Evolutionary conservation across 495 filamentous ascomycete species (phyloP).

Genomic region (Penicillium desertorum): DNA sequence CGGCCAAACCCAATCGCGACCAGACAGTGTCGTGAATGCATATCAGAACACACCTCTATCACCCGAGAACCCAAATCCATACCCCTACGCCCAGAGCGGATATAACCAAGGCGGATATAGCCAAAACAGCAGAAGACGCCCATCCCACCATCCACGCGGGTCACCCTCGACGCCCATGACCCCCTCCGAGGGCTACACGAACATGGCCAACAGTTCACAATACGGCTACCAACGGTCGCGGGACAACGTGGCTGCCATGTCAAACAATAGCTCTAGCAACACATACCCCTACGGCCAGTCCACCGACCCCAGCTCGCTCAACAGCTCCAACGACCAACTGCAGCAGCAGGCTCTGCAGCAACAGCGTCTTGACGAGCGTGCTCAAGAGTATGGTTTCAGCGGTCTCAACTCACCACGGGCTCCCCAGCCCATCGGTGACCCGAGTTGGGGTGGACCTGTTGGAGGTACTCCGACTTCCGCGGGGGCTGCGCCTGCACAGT

Average conservation of each 20-base stretch:
- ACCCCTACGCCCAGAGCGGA: conserved; percentile 37
- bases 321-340: conserved; percentile 80
- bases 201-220: conserved; percentile 32
- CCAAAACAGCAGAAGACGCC: conserved; percentile 28
- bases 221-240: conserved; percentile 73
- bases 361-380: conserved; percentile 46
- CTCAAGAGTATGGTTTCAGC: conserved; percentile 57
- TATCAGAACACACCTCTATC: conserved; percentile 38
- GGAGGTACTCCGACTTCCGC: conserved; percentile 28
- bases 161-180: background rate
- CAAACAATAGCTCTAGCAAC: conserved; percentile 62
- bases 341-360: conserved; percentile 50
- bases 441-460: conserved; percentile 27
- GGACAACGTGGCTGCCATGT: conserved; percentile 75
- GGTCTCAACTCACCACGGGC: conserved; percentile 42
- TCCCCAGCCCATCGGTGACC: conserved; percentile 17
- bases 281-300: conserved; percentile 73
- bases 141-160: conserved; percentile 42
- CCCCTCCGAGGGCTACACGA: conserved; percentile 19
- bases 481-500: background rate
- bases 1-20: conserved; percentile 47
- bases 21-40: conserved; percentile 57
- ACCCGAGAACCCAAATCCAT: conserved; percentile 41
- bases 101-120: conserved; percentile 24
- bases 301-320: conserved; percentile 87